These are phyloP conservation scores for Colletotrichum kahawae DNA, from an alignment of 2,329 filamentous ascomycete species.

Conservation along the genomic window DNA sequence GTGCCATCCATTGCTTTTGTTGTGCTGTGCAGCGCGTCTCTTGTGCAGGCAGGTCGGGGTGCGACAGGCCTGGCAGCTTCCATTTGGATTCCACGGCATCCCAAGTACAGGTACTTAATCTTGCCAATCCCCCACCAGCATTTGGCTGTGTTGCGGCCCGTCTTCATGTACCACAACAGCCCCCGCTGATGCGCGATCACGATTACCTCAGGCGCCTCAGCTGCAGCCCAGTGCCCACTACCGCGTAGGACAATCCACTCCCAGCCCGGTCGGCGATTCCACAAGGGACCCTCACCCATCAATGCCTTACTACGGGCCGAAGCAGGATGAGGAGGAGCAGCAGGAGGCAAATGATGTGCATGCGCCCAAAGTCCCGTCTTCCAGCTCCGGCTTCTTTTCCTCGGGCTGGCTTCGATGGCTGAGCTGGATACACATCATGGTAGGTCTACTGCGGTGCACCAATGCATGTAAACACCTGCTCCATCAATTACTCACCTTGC, in stretches of 20 bases:
- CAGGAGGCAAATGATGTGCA: not conserved
- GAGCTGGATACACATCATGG: not conserved
- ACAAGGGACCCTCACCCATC: not conserved
- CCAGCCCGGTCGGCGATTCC: not conserved
- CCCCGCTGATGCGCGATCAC: not conserved
- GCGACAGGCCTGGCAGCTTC: constrained; percentile 7
- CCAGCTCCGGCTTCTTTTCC: not conserved
- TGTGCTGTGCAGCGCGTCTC: not conserved
- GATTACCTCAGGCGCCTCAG: not conserved
- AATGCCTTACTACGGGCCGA: not conserved
- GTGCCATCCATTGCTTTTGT: not conserved
- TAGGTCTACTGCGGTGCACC: not conserved
- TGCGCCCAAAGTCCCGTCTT: not conserved
- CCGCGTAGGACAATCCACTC: not conserved
- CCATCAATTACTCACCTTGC: not conserved
- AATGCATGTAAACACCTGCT: not conserved
- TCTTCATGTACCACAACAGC: not conserved
- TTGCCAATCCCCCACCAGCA: fast-evolving
- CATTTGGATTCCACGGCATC: constrained; percentile 6
- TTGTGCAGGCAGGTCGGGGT: not conserved
- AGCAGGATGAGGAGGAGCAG: not conserved
- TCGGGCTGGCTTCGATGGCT: not conserved
- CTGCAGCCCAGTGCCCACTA: constrained; percentile 10
- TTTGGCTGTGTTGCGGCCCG: not conserved
- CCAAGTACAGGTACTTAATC: not conserved